Base-by-base conservation (phyloP, 192 early-diverging fungal species). In the Helicostylum pulchrum region DNA sequence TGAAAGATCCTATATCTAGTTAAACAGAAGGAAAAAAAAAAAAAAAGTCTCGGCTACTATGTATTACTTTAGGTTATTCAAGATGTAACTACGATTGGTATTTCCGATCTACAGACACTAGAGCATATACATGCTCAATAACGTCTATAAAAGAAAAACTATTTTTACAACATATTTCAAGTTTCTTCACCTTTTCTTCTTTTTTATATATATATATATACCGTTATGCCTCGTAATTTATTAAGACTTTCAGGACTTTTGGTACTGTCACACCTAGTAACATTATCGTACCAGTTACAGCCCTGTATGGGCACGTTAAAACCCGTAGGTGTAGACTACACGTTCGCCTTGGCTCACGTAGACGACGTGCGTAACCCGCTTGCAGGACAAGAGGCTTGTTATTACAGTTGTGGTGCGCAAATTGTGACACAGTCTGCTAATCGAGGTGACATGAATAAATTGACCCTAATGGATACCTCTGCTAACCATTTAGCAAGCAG, bases 81-180 rank as follows among this genome's bases (percentile, higher is more conserved):
- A 26, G 26, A 26, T 26, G 86, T 56, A 9, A 86, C 88, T 11
- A 86, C 93, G 0, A 70, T 93, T 15, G 92, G 92, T 32, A 48
- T 92, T 7, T 78, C 84, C 21, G 84, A n/a, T n/a, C n/a, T n/a
- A n/a, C n/a, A n/a, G n/a, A n/a, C n/a, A n/a, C n/a, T n/a, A n/a
- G n/a, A n/a, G n/a, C n/a, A n/a, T n/a, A n/a, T n/a, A 26, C 26
- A 26, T 26, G 26, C 26, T 26, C 26, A 26, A 26, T 26, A 26
- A 26, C 0, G 26, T 26, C 26, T 26, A 26, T 26, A 26, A 26
- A 26, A 26, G 26, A 26, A 26, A n/a, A 26, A 26, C 2, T 2
- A 26, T 26, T 26, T 26, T 2, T 26, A 26, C 26, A 26, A 26
- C 26, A 26, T 26, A 26, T 26, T 26, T 26, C 26, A 26, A n/a